These are phyloP conservation scores for Hibiscus trionum DNA, from an alignment of 345 rosid species.

Conservation along the genomic window DNA sequence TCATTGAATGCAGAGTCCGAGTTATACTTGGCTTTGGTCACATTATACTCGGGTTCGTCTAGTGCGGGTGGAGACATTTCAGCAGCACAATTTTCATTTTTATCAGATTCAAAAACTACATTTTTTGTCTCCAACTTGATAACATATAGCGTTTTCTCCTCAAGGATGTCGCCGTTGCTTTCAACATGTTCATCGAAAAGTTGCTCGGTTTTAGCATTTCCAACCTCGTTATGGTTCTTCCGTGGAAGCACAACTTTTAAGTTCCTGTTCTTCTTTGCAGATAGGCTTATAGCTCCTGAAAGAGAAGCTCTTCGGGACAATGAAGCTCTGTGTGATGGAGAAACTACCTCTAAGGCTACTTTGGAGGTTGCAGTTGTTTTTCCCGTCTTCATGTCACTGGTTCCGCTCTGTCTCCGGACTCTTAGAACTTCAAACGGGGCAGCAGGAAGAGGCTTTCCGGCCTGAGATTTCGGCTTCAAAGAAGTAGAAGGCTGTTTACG, in stretches of 20 bases:
- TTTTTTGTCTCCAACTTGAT: slow-evolving; percentile 45
- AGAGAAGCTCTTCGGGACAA: too few species aligned
- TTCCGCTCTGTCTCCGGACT: slow-evolving; percentile 20
- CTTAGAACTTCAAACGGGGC: slow-evolving; percentile 19
- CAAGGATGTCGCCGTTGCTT: slow-evolving; percentile 15
- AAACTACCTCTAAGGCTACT: slow-evolving; percentile 10
- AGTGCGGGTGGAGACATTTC: slow-evolving; percentile 22
- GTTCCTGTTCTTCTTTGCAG: slow-evolving; percentile 27
- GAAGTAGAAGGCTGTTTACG: slow-evolving; percentile 18
- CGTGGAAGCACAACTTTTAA: slow-evolving; percentile 22
- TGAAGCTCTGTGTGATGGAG: not conserved
- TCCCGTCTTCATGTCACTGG: slow-evolving; percentile 18
- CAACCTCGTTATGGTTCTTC: slow-evolving; percentile 29
- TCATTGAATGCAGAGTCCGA: slow-evolving; percentile 26
- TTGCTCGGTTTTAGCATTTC: slow-evolving; percentile 22
- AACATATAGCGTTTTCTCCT: slow-evolving; percentile 63
- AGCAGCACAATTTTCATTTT: slow-evolving; percentile 31
- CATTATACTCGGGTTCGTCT: slow-evolving; percentile 28
- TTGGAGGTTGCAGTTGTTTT: slow-evolving; percentile 20
- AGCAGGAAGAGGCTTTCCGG: slow-evolving; percentile 11
- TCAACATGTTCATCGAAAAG: not conserved
- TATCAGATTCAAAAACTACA: slow-evolving; percentile 33
- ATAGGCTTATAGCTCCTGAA: slow-evolving; percentile 17
- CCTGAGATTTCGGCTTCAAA: slow-evolving; percentile 19
- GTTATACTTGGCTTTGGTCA: slow-evolving; percentile 33